phyloP scores from a whole-genome alignment of 768 basidiomycete species.

The Mycena alexandri region DNA sequence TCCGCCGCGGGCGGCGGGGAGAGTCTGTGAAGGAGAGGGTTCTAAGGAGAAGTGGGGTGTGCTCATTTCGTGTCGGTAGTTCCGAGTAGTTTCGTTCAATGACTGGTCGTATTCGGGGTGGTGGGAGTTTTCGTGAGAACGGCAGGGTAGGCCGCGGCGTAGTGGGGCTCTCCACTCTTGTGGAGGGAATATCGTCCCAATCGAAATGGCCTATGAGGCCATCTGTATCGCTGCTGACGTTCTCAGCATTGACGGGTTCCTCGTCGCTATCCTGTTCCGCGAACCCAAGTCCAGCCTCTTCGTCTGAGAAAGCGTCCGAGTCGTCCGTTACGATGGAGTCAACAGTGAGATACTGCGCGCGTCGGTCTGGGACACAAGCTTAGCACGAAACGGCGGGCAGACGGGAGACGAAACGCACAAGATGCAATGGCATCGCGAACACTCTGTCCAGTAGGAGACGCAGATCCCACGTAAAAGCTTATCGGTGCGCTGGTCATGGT shows the following conservation, averaged over 20 bases:
- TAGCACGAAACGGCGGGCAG: slow-evolving; percentile 13
- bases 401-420: slow-evolving; percentile 55
- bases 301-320: slow-evolving; percentile 55
- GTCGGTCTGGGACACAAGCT: slow-evolving; percentile 63
- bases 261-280: slow-evolving; percentile 42
- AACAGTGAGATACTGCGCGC: slow-evolving; percentile 75
- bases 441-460: slow-evolving; percentile 62
- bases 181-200: slow-evolving; percentile 27
- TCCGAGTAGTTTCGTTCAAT: slow-evolving; percentile 11
- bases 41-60: slow-evolving; percentile 28
- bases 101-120: slow-evolving; percentile 5
- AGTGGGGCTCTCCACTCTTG: slow-evolving; percentile 16
- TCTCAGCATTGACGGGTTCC: slow-evolving; percentile 4
- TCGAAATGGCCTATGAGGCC: slow-evolving; percentile 34
- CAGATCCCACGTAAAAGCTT: slow-evolving; percentile 53
- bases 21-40: slow-evolving; percentile 35
- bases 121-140: slow-evolving; percentile 33
- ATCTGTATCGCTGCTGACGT: slow-evolving; percentile 4
- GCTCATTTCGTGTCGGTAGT: slow-evolving; percentile 5
- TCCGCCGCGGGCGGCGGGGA: slow-evolving; percentile 32
- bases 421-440: slow-evolving; percentile 73
- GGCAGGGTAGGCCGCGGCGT: slow-evolving; percentile 25
- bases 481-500: slow-evolving; percentile 40
- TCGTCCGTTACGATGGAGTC: slow-evolving; percentile 67
- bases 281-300: slow-evolving; percentile 49